Evolutionary conservation across 208 protist genomes (phyloP).

Genomic region (Leishmania major): DNA sequence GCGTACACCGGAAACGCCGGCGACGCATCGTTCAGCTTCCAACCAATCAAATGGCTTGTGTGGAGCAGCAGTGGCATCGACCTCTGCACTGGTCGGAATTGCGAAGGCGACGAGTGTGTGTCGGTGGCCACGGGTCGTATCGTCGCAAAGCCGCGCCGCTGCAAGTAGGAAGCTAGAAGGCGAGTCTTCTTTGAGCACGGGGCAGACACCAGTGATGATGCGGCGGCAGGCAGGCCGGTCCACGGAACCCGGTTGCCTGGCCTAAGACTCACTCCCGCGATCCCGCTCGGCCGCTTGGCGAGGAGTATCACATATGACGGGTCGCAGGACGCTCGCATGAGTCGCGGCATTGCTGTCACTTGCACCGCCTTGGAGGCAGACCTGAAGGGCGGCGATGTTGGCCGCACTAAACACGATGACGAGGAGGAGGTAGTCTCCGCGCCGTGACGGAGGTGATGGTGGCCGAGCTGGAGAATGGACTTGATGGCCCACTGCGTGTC

Average conservation of each 20-base stretch:
- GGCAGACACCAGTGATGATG: background rate
- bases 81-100: background rate
- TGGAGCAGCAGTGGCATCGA: conserved; percentile 55
- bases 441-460: conserved; percentile 23
- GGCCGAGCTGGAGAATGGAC: conserved; percentile 33
- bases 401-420: background rate
- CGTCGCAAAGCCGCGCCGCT: conserved; percentile 27
- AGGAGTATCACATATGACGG: conserved; percentile 34
- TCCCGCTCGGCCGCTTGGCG: conserved; percentile 30
- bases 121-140: background rate
- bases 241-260: conserved; percentile 14
- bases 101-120: background rate
- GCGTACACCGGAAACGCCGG: conserved; percentile 66
- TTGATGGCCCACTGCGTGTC: conserved; percentile 30
- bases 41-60: conserved; percentile 75
- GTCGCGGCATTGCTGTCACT: conserved; percentile 15
- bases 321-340: conserved; percentile 11
- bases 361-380: conserved; percentile 9
- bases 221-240: background rate
- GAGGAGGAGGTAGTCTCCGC: background rate
- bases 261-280: conserved; percentile 41
- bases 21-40: conserved; percentile 37
- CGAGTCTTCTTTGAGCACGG: conserved; percentile 17
- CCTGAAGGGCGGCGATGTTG: background rate
- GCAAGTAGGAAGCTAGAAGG: conserved; percentile 31